These are phyloP conservation scores for Podospora bellae-mahoneyi DNA, from an alignment of 495 filamentous ascomycete species.

Conservation along the genomic window DNA sequence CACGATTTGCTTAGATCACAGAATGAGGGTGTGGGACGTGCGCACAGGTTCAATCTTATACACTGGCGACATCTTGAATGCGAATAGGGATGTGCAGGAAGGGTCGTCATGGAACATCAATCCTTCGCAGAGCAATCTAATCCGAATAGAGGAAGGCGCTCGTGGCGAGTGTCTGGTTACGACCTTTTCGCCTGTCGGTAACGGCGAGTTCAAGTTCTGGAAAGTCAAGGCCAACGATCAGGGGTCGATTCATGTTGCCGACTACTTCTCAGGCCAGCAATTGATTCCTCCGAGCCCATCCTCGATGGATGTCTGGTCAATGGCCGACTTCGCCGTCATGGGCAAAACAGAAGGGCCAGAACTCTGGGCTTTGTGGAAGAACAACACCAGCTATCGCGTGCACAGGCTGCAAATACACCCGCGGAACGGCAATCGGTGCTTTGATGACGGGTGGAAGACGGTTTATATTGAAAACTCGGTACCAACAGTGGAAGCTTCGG, in stretches of 20 bases:
- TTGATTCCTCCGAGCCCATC: slow-evolving; percentile 66
- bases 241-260: slow-evolving; percentile 61
- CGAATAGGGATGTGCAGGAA: slow-evolving; percentile 51
- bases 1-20: slow-evolving; percentile 82
- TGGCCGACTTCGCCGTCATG: slow-evolving; percentile 73
- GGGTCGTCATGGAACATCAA: slow-evolving; percentile 68
- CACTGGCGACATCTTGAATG: slow-evolving; percentile 66
- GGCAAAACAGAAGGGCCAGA: slow-evolving; percentile 51
- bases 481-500: slow-evolving; percentile 52
- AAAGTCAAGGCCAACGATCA: slow-evolving; percentile 62
- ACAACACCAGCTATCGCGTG: slow-evolving; percentile 71
- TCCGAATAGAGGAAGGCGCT: slow-evolving; percentile 66
- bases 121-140: slow-evolving; percentile 64
- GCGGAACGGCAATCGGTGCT: slow-evolving; percentile 48
- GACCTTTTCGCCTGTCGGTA: slow-evolving; percentile 80
- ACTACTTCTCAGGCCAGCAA: slow-evolving; percentile 58
- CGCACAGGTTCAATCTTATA: slow-evolving; percentile 66
- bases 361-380: slow-evolving; percentile 83
- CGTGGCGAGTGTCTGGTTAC: slow-evolving; percentile 68
- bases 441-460: slow-evolving; percentile 68
- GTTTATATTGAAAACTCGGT: slow-evolving; percentile 62
- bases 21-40: slow-evolving; percentile 81
- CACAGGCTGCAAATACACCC: slow-evolving; percentile 49
- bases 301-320: slow-evolving; percentile 78
- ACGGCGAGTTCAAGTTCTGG: slow-evolving; percentile 97